Conservation (phyloP, 169 alveolate genomes). For the Amoebophrya sp. region DNA sequence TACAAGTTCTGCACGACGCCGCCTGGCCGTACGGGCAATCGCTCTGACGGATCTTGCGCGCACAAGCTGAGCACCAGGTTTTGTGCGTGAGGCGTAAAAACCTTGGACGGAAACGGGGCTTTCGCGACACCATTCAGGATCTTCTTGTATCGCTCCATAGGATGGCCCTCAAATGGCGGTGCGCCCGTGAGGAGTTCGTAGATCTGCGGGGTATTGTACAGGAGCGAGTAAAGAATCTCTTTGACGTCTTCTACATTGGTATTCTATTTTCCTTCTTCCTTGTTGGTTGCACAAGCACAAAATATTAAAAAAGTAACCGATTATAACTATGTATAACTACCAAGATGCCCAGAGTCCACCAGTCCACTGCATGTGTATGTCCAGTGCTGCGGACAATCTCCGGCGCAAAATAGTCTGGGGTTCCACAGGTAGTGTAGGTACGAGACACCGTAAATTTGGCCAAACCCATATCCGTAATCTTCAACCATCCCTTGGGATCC, state of each 20-base stretch:
- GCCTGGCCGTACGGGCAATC: neutral
- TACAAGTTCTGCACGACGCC: neutral
- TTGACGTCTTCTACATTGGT: too few species aligned
- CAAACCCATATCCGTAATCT: constrained; percentile 38
- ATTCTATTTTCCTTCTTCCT: too few species aligned
- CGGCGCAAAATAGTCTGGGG: constrained; percentile 47
- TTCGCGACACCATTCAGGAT: neutral
- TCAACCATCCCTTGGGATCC: constrained; percentile 61
- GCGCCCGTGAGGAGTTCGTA: neutral
- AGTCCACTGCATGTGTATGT: neutral
- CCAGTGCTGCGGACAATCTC: constrained; percentile 33
- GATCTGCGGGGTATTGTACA: too few species aligned
- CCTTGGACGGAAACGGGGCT: neutral
- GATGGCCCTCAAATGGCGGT: neutral
- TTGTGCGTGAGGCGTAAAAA: neutral
- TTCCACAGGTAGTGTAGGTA: constrained; percentile 49
- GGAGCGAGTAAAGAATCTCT: too few species aligned
- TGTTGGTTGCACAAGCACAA: too few species aligned
- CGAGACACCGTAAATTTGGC: constrained; percentile 40
- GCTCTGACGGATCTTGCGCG: neutral
- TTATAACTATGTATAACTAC: too few species aligned
- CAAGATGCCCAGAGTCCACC: neutral
- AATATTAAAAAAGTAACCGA: too few species aligned
- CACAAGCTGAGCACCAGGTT: neutral
- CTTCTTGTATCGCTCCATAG: neutral